These are phyloP conservation scores for Argentina anserina DNA, from an alignment of 306 rosid genomes.

Conservation along the genomic window DNA sequence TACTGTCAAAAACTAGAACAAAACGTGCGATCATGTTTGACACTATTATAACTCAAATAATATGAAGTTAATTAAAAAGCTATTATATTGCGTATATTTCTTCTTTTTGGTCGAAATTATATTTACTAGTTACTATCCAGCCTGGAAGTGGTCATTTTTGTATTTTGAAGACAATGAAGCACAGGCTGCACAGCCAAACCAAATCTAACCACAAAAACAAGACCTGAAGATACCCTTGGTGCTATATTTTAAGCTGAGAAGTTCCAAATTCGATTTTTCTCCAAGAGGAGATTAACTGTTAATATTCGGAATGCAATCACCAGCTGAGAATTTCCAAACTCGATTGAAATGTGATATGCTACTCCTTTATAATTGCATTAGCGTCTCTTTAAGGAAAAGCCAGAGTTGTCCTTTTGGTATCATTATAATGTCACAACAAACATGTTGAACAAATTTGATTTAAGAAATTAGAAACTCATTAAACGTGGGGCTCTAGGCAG, in stretches of 20 bases:
- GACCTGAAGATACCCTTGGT: neutral
- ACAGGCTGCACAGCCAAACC: neutral
- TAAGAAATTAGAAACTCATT: neutral
- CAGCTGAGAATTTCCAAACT: too few relatives aligned
- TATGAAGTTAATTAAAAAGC: too few relatives aligned
- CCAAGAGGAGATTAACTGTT: too few relatives aligned
- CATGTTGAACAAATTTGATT: neutral
- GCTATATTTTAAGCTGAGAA: neutral
- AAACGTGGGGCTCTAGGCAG: slow-evolving; percentile 3
- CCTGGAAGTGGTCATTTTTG: too few relatives aligned
- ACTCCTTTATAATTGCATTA: neutral
- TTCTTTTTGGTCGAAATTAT: too few relatives aligned
- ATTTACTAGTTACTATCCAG: too few relatives aligned
- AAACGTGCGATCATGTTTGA: neutral
- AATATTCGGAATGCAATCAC: neutral
- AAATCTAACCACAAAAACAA: neutral
- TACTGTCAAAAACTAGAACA: neutral
- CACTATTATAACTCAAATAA: too few relatives aligned
- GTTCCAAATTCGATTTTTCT: neutral
- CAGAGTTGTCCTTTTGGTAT: neutral
- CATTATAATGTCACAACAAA: neutral
- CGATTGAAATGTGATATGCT: neutral
- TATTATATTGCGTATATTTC: too few relatives aligned
- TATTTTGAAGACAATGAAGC: neutral
- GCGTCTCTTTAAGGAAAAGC: neutral